phyloP scores from a whole-genome alignment of 225 moss, liverwort and hornwort genomes.

The Pleurozium schreberi region DNA sequence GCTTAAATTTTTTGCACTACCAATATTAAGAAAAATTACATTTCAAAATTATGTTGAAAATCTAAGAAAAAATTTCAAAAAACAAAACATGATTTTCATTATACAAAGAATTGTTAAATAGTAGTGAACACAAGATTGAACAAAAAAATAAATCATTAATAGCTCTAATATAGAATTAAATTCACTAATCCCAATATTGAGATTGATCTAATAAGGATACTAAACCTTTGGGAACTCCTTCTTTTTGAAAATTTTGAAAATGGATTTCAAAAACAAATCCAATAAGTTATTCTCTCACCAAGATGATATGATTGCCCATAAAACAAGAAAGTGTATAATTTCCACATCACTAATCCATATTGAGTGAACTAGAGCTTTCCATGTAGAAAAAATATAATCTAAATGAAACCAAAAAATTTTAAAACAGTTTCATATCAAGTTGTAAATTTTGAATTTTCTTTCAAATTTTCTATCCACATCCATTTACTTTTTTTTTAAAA shows the following conservation, averaged over 20 bases:
- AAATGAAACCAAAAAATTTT: neutral
- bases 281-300: rapidly evolving
- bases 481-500: neutral
- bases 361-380: rapidly evolving
- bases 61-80: neutral
- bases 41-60: neutral
- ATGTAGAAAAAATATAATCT: neutral
- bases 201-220: neutral
- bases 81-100: too few relatives aligned
- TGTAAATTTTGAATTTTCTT: neutral
- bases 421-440: neutral
- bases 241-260: neutral
- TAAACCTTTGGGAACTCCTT: neutral
- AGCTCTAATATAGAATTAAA: neutral
- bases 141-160: rapidly evolving
- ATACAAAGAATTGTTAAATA: neutral
- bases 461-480: rapidly evolving
- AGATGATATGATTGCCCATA: rapidly evolving
- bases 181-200: rapidly evolving
- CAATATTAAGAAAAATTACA: too few relatives aligned
- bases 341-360: neutral
- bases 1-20: neutral
- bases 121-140: neutral
- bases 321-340: rapidly evolving
- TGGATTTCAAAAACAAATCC: rapidly evolving